Percentiles rank a stretch among this genome's conserved stretches.
Conservation (phyloP, 805 yeast genomes). For the Candida bentonensis region DNA sequence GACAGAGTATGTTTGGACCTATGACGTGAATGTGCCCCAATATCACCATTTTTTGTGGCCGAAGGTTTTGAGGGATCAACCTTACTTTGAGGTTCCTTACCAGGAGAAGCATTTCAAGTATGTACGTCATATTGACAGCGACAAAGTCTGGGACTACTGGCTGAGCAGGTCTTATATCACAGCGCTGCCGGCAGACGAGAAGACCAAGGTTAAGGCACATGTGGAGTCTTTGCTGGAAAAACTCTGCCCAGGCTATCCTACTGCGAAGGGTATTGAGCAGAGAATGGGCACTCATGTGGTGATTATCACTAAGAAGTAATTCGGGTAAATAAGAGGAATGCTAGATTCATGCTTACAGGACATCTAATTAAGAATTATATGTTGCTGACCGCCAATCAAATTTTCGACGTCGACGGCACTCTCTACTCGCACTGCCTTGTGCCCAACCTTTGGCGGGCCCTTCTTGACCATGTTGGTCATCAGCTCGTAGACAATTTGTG, state of each 20-base stretch:
- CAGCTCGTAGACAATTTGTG: slow-evolving; percentile 53
- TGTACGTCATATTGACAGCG: slow-evolving; percentile 14
- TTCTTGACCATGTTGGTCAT: slow-evolving; percentile 63
- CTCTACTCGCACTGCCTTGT: no score
- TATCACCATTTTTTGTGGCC: slow-evolving; percentile 38
- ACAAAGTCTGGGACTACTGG: slow-evolving; percentile 31
- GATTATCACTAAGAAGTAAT: slow-evolving; percentile 7
- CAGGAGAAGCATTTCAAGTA: slow-evolving; percentile 23
- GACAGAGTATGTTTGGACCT: slow-evolving; percentile 22
- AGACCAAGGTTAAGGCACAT: slow-evolving; percentile 19
- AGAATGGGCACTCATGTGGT: slow-evolving; percentile 17
- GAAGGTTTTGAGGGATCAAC: slow-evolving; percentile 21
- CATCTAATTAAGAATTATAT: no score
- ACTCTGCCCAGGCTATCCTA: slow-evolving; percentile 4
- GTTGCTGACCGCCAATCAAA: no score
- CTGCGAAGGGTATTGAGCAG: slow-evolving; percentile 5
- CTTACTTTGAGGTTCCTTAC: slow-evolving; percentile 22
- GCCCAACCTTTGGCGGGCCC: slow-evolving; percentile 20
- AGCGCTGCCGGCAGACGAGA: slow-evolving; percentile 25
- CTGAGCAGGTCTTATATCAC: slow-evolving; percentile 42
- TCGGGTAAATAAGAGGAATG: no score
- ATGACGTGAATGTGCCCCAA: slow-evolving; percentile 39
- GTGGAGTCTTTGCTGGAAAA: slow-evolving; percentile 20
- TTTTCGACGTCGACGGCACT: no score
- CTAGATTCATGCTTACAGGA: no score